Evolutionary conservation across 1,139 yeast genomes (phyloP).

Genomic region (Taphrina populina): DNA sequence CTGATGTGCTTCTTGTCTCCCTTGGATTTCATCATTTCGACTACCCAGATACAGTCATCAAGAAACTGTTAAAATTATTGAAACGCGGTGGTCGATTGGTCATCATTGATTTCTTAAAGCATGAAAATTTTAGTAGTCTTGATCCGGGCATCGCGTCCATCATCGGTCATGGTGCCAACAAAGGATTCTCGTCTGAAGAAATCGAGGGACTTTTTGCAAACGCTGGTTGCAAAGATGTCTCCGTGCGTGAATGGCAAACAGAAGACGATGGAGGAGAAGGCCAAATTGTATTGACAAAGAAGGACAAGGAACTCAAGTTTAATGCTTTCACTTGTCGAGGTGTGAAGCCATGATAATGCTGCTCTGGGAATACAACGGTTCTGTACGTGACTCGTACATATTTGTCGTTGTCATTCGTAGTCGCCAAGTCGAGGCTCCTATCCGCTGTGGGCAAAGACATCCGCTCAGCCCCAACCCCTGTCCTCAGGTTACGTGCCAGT

Average conservation of each 20-base stretch:
- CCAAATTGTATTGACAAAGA: conserved; percentile 2
- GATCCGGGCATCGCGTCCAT: conserved; percentile 1
- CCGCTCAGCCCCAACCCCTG: too few relatives aligned
- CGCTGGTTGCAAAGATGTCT: conserved; percentile 20
- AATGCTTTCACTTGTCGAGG: conserved; percentile 25
- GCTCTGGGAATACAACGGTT: too few relatives aligned
- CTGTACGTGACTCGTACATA: too few relatives aligned
- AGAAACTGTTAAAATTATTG: not conserved
- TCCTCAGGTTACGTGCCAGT: too few relatives aligned
- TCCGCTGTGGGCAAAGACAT: too few relatives aligned
- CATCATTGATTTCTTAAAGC: conserved; percentile 25
- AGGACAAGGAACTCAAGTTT: not conserved
- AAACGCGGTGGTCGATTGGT: conserved; percentile 22
- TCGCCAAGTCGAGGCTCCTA: too few relatives aligned
- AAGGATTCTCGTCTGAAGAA: conserved; percentile 2
- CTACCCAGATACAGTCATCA: conserved; percentile 8
- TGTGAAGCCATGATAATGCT: conserved; percentile 2
- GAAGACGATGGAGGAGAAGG: conserved; percentile 7
- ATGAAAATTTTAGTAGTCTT: not conserved
- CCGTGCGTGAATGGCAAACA: conserved; percentile 11
- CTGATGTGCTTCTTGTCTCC: conserved; percentile 8
- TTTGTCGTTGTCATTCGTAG: too few relatives aligned
- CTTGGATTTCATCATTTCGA: conserved; percentile 28
- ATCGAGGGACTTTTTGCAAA: conserved; percentile 3
- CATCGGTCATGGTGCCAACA: conserved; percentile 19